These are phyloP conservation scores for Chrysanthemum seticuspe DNA, from an alignment of 129 eudicot species.

Conservation along the genomic window DNA sequence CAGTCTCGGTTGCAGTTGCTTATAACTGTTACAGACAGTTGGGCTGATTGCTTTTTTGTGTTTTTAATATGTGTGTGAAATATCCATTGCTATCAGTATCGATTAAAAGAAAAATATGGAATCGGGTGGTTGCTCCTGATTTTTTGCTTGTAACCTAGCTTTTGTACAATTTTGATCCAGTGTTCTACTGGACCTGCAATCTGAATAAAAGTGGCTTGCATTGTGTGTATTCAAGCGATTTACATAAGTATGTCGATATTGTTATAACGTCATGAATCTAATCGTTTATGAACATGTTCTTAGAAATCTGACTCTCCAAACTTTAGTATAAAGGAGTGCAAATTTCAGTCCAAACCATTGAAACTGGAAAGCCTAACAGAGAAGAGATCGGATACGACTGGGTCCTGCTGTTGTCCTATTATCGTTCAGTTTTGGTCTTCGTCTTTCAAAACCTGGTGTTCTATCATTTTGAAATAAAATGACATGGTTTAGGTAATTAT, in stretches of 20 bases:
- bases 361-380: no score
- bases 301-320: no score
- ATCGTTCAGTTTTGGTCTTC: no score
- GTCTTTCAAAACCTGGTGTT: no score
- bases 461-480: no score
- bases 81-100: constrained; percentile 1
- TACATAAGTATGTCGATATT: neutral
- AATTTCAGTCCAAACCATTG: no score
- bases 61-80: constrained; percentile 21
- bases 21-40: constrained; percentile 75
- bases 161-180: constrained; percentile 12
- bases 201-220: constrained; percentile 30
- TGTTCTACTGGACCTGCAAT: constrained; percentile 17
- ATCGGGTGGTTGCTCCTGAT: constrained; percentile 18
- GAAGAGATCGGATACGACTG: no score
- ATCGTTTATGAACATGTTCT: no score
- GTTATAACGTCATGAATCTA: no score
- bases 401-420: no score
- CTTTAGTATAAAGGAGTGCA: no score
- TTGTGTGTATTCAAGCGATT: constrained; percentile 5
- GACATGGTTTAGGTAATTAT: no score
- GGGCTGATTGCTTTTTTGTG: constrained; percentile 24
- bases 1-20: constrained; percentile 74
- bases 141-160: constrained; percentile 21
- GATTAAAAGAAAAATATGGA: constrained; percentile 11